phyloP scores from a whole-genome alignment of 768 basidiomycete species.

The Leccinum broughii region DNA sequence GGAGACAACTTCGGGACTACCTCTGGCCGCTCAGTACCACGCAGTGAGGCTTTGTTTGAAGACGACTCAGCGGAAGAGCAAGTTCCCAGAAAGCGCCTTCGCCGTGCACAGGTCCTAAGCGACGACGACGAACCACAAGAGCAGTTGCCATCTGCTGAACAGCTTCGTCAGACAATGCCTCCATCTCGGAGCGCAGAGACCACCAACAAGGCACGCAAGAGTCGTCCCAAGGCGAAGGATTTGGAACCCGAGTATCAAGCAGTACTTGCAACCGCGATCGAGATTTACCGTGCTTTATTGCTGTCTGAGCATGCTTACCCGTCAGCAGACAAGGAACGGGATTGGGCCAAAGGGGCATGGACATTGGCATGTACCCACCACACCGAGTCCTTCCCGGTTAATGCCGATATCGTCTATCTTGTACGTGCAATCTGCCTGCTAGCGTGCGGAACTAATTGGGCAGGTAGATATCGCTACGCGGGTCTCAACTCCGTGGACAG shows the following conservation, averaged over 20 bases:
- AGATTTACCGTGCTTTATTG: neutral
- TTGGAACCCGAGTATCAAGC: neutral
- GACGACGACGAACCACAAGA: neutral
- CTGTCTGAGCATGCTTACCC: neutral
- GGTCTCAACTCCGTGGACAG: neutral
- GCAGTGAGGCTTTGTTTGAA: too few species aligned
- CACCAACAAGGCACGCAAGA: neutral
- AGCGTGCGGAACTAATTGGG: neutral
- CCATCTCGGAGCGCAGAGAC: neutral
- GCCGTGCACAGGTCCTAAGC: too few species aligned
- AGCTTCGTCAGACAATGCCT: neutral
- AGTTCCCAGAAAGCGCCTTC: too few species aligned
- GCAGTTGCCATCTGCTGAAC: too few species aligned
- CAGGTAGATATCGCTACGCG: neutral
- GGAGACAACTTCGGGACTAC: too few species aligned
- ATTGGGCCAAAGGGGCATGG: neutral
- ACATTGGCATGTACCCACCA: neutral
- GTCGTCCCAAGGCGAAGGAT: neutral
- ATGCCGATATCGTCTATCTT: neutral
- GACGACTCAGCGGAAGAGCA: too few species aligned
- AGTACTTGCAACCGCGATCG: neutral
- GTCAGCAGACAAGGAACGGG: neutral
- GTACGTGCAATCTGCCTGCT: neutral
- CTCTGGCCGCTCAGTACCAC: too few species aligned
- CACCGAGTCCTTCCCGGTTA: neutral